These are phyloP conservation scores for Microstegium vimineum DNA, from an alignment of 176 grass and related monocot genomes.

Conservation along the genomic window DNA sequence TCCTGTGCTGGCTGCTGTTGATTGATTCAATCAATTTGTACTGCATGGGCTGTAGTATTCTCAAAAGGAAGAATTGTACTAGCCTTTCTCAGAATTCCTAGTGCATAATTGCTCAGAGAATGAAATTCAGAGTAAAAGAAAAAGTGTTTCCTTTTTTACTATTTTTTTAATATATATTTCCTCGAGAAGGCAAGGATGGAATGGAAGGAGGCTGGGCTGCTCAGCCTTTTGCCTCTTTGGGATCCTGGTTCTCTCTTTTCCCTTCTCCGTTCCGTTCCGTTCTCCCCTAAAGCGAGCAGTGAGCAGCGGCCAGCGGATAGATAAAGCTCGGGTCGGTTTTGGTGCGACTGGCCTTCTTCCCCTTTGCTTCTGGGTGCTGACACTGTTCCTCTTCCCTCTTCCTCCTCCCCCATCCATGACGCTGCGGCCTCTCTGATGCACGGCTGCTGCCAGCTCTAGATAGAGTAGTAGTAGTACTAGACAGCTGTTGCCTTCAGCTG, in stretches of 20 bases:
- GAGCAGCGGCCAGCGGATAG: neutral
- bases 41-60: neutral
- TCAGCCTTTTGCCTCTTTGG: neutral
- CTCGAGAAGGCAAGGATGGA: neutral
- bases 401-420: neutral
- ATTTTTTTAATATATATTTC: neutral
- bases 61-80: neutral
- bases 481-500: conserved; percentile 14
- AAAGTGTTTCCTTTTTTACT: neutral
- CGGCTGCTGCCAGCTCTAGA: conserved; percentile 9
- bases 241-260: neutral
- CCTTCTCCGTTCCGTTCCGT: too few relatives aligned
- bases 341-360: conserved; percentile 19
- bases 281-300: conserved; percentile 2
- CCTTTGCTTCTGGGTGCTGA: conserved; percentile 14
- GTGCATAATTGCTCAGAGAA: neutral
- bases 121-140: neutral
- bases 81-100: neutral
- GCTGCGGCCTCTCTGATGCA: neutral
- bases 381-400: conserved; percentile 21
- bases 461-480: neutral
- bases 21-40: neutral
- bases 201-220: neutral
- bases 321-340: conserved; percentile 25
- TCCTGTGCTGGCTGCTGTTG: neutral